Evolutionary conservation across 2,329 filamentous ascomycete species (phyloP), one percentile per base, ranked within the genome.

Genomic region (Xenoacremonium recifei): DNA sequence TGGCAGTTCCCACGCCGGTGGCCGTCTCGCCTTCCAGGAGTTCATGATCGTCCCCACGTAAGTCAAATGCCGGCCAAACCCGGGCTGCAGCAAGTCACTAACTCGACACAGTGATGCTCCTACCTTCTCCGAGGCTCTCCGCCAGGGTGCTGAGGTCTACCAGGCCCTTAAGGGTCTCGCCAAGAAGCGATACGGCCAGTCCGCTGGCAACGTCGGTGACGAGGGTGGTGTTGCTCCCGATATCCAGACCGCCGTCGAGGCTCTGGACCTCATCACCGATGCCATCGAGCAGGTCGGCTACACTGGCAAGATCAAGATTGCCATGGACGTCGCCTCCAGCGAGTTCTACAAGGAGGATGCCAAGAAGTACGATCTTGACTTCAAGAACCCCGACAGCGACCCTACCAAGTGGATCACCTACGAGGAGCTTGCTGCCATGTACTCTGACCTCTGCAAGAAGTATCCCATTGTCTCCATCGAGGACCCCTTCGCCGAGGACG

Each of bases 301-400:
- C 80, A 90, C 87, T 46, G 93, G 92, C 71, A 79, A 93, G 80
- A 85, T 99, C 70, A 89, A 95, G 72, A 99, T 99, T 63, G 93
- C 93, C 68, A 95, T 99, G 90, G 93, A 99, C 65, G 92, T 97
- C 67, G 93, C 93, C 55, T 96, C 93, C 55, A 95, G 88, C 79
- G 93, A 99, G 74, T 99, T 99, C 82, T 99, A 99, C 87, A 97
- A 97, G 79, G 72, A 77, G 63, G 89, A 93, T 39, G 92, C 76
- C 69, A 96, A 97, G 87, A 97, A 97, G 82, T 99, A 99, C 82
- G 93, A 99, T 68, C 82, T 99, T 55, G 93, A 97, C 85, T 99
- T 97, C 89, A 97, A 99, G 89, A 99, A 99, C 84, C 92, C 93
- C 64, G 86, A 97, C 53, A 93, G 87, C 70, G 93, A 99, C 78